Evolutionary conservation across 169 alveolate genomes (phyloP).

Genomic region (Plasmodium knowlesi): DNA sequence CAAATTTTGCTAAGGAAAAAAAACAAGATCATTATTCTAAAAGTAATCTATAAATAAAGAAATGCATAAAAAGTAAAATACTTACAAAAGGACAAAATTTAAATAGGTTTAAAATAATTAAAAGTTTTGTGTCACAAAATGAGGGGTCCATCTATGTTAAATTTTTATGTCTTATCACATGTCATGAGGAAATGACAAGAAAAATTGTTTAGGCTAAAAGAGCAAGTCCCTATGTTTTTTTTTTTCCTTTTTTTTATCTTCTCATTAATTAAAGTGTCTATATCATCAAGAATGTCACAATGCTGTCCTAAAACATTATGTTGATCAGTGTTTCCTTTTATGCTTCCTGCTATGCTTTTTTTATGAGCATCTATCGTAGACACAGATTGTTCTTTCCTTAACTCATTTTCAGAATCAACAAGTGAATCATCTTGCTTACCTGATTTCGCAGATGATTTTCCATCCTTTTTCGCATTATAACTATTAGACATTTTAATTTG

Average conservation of each 20-base stretch:
- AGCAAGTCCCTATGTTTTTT: conserved; percentile 54
- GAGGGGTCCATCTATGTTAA: background rate
- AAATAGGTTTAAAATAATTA: conserved; percentile 42
- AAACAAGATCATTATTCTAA: conserved; percentile 19
- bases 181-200: conserved; percentile 67
- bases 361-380: conserved; percentile 38
- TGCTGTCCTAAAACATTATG: conserved; percentile 8
- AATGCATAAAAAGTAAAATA: conserved; percentile 19
- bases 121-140: conserved; percentile 9
- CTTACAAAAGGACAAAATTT: background rate
- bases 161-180: conserved; percentile 68
- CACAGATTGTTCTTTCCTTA: conserved; percentile 21
- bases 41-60: conserved; percentile 42
- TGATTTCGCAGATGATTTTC: background rate
- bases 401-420: conserved; percentile 20
- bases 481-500: background rate
- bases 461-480: conserved; percentile 6
- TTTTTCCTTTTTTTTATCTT: conserved; percentile 44
- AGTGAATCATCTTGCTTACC: background rate
- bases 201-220: conserved; percentile 56
- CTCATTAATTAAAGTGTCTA: conserved; percentile 25
- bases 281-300: conserved; percentile 9
- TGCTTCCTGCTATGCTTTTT: background rate
- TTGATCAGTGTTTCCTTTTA: conserved; percentile 5
- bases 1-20: conserved; percentile 21